Evolutionary conservation across 257 asterid genomes (phyloP).

Genomic region (Nicotiana obtusifolia): DNA sequence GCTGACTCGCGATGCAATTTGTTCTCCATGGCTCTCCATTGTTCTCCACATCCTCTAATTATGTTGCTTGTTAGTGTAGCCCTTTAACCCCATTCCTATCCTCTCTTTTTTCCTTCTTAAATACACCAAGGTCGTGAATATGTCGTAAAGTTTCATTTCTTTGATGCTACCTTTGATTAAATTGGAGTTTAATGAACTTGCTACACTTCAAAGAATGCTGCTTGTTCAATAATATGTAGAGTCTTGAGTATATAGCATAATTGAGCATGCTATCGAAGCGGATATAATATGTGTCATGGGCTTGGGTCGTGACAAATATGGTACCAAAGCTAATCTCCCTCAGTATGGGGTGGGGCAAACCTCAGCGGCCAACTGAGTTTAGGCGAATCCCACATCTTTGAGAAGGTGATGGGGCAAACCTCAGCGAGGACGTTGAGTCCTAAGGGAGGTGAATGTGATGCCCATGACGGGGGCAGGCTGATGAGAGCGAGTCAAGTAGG

Average conservation of each 20-base stretch:
- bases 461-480: too few relatives aligned
- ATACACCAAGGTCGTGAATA: neutral
- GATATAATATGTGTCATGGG: too few relatives aligned
- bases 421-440: too few relatives aligned
- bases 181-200: neutral
- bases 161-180: conserved; percentile 2
- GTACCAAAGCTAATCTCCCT: too few relatives aligned
- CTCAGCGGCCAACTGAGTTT: too few relatives aligned
- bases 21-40: neutral
- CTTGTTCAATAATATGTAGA: neutral
- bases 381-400: too few relatives aligned
- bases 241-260: neutral
- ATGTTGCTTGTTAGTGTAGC: neutral
- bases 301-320: too few relatives aligned
- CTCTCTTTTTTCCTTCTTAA: neutral
- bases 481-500: too few relatives aligned
- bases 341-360: too few relatives aligned
- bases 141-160: neutral
- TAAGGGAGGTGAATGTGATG: too few relatives aligned
- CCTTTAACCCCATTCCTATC: neutral
- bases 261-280: neutral
- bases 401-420: too few relatives aligned
- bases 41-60: neutral
- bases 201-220: neutral
- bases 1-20: neutral